phyloP scores from a whole-genome alignment of 768 basidiomycete genomes.

The Tylopilus plumbeoviolaceoides region DNA sequence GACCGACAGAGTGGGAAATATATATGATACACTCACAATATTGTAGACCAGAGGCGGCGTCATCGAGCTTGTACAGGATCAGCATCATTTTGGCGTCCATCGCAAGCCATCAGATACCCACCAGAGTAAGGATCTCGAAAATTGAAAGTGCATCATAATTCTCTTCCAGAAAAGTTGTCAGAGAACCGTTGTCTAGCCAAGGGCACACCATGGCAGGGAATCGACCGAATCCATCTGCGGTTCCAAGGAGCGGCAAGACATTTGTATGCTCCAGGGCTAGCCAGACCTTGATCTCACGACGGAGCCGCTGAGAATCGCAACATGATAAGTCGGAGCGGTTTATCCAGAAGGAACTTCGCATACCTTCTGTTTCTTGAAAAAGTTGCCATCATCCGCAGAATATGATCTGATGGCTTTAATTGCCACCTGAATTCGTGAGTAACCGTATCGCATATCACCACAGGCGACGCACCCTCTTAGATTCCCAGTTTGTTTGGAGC shows the following conservation, averaged over 20 bases:
- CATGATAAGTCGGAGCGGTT: neutral
- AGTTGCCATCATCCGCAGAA: slow-evolving; percentile 6
- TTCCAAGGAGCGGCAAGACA: slow-evolving; percentile 15
- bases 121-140: slow-evolving; percentile 6
- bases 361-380: slow-evolving; percentile 11
- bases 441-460: neutral
- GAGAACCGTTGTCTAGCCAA: slow-evolving; percentile 23
- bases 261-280: slow-evolving; percentile 21
- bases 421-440: slow-evolving; percentile 7
- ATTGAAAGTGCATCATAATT: slow-evolving; percentile 5
- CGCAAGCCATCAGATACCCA: neutral
- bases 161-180: slow-evolving; percentile 19
- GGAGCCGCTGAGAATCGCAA: slow-evolving; percentile 19
- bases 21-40: slow-evolving; percentile 9
- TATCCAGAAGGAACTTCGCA: neutral
- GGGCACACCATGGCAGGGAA: slow-evolving; percentile 29
- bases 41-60: slow-evolving; percentile 18
- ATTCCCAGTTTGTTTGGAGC: slow-evolving; percentile 5
- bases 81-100: neutral
- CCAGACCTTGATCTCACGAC: slow-evolving; percentile 29
- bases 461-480: neutral
- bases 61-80: slow-evolving; percentile 8
- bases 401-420: slow-evolving; percentile 19
- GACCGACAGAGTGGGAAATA: neutral
- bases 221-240: slow-evolving; percentile 24